A percentile compares a stretch with the other conserved stretches of the same genome.
Evolutionary conservation across 495 filamentous ascomycete genomes (phyloP).

Genomic region (Hypoxylon trugodes): DNA sequence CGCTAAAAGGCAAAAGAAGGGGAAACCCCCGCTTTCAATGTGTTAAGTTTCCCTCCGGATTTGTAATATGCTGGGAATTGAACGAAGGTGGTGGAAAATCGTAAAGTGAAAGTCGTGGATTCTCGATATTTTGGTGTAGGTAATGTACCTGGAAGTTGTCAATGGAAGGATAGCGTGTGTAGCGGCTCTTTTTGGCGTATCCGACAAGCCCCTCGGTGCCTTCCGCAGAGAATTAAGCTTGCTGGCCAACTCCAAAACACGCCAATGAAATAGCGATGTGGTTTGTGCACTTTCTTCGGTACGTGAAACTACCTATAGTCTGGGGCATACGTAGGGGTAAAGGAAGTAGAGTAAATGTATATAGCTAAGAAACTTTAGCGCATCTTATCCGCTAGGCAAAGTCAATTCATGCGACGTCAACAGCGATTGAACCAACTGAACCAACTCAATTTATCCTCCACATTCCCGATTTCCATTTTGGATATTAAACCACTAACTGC

Average conservation of each 20-base stretch:
- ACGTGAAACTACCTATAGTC: background rate
- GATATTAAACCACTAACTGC: conserved; percentile 17
- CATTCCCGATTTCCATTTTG: conserved; percentile 20
- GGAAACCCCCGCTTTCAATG: background rate
- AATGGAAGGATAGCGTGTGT: no score
- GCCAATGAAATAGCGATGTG: conserved; percentile 18
- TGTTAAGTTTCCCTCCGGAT: background rate
- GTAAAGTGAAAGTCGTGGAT: conserved; percentile 8
- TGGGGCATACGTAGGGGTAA: background rate
- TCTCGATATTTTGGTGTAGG: background rate
- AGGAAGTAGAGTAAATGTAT: background rate
- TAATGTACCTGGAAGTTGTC: no score
- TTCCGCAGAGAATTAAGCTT: conserved; percentile 8
- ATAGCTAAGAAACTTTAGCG: background rate
- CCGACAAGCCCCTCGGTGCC: conserved; percentile 7
- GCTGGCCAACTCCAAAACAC: conserved; percentile 21
- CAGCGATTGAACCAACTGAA: no score
- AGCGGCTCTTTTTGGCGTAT: background rate
- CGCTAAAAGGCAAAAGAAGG: background rate
- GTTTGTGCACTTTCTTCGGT: conserved; percentile 9
- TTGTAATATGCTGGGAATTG: no score
- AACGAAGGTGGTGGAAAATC: no score
- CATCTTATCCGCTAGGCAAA: conserved; percentile 11
- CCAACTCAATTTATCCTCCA: conserved; percentile 24
- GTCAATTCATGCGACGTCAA: conserved; percentile 38